Evolutionary conservation across 345 rosid genomes (phyloP).

Genomic region (Cardamine chenopodiifolia): DNA sequence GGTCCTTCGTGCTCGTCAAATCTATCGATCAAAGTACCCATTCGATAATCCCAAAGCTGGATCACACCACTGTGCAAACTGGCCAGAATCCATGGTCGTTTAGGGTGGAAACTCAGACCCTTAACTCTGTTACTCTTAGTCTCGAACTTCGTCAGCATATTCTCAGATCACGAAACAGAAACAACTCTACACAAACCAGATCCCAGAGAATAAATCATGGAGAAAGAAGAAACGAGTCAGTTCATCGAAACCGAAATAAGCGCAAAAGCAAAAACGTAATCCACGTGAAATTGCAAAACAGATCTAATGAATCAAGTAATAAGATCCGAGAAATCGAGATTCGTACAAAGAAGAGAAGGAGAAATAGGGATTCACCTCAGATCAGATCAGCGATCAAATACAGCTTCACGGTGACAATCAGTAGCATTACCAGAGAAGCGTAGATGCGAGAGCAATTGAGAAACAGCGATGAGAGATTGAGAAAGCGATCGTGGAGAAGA

Average conservation of each 20-base stretch:
- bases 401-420: conserved; percentile 25
- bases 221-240: conserved; percentile 12
- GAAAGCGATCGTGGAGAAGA: conserved; percentile 10
- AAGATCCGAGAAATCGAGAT: conserved; percentile 19
- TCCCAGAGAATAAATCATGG: conserved; percentile 26
- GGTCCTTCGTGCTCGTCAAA: conserved; percentile 99
- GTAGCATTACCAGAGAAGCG: conserved; percentile 31
- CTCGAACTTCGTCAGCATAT: conserved; percentile 96
- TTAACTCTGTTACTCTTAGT: conserved; percentile 98
- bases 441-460: conserved; percentile 13
- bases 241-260: not conserved
- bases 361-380: conserved; percentile 53
- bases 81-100: conserved; percentile 98
- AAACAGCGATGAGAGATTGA: not conserved
- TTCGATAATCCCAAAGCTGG: conserved; percentile 99
- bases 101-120: conserved; percentile 92
- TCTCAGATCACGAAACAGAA: conserved; percentile 37
- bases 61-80: conserved; percentile 99
- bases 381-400: conserved; percentile 49
- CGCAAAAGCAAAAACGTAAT: not conserved
- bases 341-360: conserved; percentile 2
- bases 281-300: not conserved
- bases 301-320: conserved; percentile 6
- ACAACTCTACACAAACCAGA: conserved; percentile 38
- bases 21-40: conserved; percentile 92